These are phyloP conservation scores for Mucor plumbeus DNA, from an alignment of 371 early-diverging fungal species.

Conservation along the genomic window DNA sequence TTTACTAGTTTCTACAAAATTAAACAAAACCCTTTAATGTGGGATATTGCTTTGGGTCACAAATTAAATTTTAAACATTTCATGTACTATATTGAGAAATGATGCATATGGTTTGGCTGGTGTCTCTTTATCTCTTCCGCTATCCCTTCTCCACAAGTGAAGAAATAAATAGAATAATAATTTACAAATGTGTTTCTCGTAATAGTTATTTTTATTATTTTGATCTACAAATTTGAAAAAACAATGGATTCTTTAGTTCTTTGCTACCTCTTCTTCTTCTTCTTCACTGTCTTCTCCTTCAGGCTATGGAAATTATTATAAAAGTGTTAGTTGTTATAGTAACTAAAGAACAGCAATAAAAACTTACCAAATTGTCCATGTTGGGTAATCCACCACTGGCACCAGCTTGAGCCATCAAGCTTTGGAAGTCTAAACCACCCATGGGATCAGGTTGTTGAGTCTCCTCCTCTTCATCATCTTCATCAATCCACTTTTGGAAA, in stretches of 20 bases:
- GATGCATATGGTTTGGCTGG: background rate
- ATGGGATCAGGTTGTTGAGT: conserved; percentile 39
- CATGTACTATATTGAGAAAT: background rate
- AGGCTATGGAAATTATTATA: conserved; percentile 8
- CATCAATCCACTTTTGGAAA: conserved; percentile 91
- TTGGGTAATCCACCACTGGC: conserved; percentile 48
- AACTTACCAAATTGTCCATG: conserved; percentile 55
- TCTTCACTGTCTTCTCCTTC: conserved; percentile 49
- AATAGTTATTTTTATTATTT: conserved; percentile 11
- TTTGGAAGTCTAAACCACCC: conserved; percentile 55
- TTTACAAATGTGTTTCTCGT: conserved; percentile 9
- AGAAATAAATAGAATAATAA: background rate
- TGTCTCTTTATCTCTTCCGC: no score
- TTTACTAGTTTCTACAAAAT: background rate
- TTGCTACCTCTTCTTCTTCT: conserved; percentile 30
- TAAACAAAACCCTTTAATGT: background rate
- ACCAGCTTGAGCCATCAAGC: conserved; percentile 49
- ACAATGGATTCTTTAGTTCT: conserved; percentile 2
- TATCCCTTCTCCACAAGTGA: background rate
- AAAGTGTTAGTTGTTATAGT: no score
- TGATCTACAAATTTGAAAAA: conserved; percentile 9
- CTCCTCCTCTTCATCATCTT: conserved; percentile 92
- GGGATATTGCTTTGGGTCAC: background rate
- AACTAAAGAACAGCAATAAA: background rate
- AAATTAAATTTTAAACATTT: background rate